phyloP scores from a whole-genome alignment of 345 rosid genomes.

The Eucalyptus marginata region DNA sequence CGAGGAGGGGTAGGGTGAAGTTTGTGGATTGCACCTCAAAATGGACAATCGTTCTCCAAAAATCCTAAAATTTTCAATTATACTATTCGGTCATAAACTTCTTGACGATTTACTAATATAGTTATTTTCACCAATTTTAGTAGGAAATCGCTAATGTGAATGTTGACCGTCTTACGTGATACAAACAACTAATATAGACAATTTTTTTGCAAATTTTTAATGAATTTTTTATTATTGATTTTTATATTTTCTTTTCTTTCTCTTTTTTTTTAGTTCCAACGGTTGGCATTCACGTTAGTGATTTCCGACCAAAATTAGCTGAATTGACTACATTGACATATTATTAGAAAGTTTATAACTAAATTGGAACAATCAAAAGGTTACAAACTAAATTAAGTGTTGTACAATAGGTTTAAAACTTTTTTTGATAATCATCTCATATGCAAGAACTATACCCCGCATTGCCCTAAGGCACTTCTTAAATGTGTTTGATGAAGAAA shows the following conservation, averaged over 20 bases:
- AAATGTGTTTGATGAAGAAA: neutral
- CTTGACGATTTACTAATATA: neutral
- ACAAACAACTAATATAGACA: too few relatives aligned
- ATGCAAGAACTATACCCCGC: neutral
- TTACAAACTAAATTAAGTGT: accelerated
- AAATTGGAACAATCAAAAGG: accelerated
- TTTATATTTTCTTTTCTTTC: neutral
- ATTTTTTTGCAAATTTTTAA: neutral
- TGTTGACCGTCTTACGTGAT: accelerated
- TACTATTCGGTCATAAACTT: neutral
- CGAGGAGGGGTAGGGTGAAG: neutral
- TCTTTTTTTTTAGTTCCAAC: too few relatives aligned
- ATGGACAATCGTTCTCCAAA: neutral
- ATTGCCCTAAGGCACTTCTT: neutral
- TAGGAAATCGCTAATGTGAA: accelerated
- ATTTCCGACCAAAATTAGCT: accelerated
- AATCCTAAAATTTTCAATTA: neutral
- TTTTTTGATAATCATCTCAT: neutral
- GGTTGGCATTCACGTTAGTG: accelerated
- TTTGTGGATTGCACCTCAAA: neutral
- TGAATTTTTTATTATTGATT: neutral
- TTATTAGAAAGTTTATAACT: neutral
- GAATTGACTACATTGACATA: accelerated
- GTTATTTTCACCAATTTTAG: accelerated
- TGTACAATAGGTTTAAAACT: accelerated